Conservation (phyloP, 176 grass and related monocot genomes). For the Secale cereale region DNA sequence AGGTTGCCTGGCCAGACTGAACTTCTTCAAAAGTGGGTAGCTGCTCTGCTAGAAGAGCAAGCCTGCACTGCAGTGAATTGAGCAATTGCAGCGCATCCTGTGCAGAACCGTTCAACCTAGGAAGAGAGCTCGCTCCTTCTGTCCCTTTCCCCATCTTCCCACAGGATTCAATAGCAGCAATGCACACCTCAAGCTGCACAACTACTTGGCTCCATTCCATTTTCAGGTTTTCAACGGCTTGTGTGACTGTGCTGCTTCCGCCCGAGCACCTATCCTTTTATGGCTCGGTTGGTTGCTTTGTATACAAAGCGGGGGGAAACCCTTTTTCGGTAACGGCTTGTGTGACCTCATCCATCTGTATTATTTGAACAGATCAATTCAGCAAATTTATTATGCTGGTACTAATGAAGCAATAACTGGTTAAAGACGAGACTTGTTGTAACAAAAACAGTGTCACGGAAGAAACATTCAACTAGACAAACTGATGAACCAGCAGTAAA, state of each 20-base stretch:
- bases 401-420: neutral
- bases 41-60: slow-evolving; percentile 66
- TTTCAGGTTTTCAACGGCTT: slow-evolving; percentile 61
- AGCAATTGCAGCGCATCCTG: slow-evolving; percentile 59
- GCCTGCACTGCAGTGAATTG: slow-evolving; percentile 58
- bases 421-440: neutral
- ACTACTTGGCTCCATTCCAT: slow-evolving; percentile 53
- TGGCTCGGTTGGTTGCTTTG: too few species aligned
- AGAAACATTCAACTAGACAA: neutral
- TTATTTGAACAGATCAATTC: neutral
- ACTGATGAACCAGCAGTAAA: neutral
- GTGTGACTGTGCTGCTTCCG: slow-evolving; percentile 50
- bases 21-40: slow-evolving; percentile 66
- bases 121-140: slow-evolving; percentile 58
- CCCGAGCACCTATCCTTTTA: too few species aligned
- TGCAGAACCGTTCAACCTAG: slow-evolving; percentile 49
- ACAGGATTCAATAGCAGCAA: slow-evolving; percentile 48
- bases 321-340: too few species aligned
- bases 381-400: neutral
- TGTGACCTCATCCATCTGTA: slow-evolving; percentile 64
- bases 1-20: slow-evolving; percentile 40
- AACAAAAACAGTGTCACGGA: neutral
- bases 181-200: slow-evolving; percentile 37
- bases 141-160: slow-evolving; percentile 50
- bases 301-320: too few species aligned